phyloP scores from a whole-genome alignment of 1,284 basidiomycete genomes.

The Cystobasidiaceae sp. region DNA sequence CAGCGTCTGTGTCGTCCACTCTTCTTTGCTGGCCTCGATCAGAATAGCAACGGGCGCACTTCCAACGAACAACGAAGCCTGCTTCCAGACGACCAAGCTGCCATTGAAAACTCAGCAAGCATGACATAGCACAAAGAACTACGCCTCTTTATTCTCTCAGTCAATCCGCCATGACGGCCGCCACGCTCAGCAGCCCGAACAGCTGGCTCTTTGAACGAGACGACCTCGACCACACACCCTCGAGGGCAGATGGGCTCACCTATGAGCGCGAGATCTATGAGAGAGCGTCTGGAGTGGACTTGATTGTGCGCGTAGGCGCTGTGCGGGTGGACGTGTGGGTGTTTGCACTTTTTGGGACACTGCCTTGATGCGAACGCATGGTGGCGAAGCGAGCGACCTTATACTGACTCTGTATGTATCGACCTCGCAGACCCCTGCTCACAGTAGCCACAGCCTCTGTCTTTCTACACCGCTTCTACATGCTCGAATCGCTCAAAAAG shows the following conservation, averaged over 20 bases:
- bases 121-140: not conserved
- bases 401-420: not conserved
- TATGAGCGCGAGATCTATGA: conserved; percentile 19
- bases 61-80: too few relatives aligned
- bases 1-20: too few relatives aligned
- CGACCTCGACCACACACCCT: conserved; percentile 19
- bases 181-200: conserved; percentile 13
- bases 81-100: not conserved
- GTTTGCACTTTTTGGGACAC: too few relatives aligned
- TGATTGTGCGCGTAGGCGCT: conserved; percentile 27
- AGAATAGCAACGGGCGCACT: too few relatives aligned
- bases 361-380: too few relatives aligned
- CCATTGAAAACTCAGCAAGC: too few relatives aligned
- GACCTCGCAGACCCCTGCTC: conserved; percentile 32
- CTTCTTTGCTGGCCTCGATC: too few relatives aligned
- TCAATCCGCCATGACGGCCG: not conserved
- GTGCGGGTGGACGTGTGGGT: conserved; percentile 23
- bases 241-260: conserved; percentile 19
- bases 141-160: not conserved
- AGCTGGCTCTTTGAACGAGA: conserved; percentile 22
- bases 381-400: not conserved
- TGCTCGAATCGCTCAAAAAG: conserved; percentile 38
- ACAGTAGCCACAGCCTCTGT: conserved; percentile 39
- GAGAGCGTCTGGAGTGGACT: conserved; percentile 24
- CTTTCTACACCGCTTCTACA: conserved; percentile 44